Evolutionary conservation across 768 basidiomycete species (phyloP).

Genomic region (Coprinopsis sp.): DNA sequence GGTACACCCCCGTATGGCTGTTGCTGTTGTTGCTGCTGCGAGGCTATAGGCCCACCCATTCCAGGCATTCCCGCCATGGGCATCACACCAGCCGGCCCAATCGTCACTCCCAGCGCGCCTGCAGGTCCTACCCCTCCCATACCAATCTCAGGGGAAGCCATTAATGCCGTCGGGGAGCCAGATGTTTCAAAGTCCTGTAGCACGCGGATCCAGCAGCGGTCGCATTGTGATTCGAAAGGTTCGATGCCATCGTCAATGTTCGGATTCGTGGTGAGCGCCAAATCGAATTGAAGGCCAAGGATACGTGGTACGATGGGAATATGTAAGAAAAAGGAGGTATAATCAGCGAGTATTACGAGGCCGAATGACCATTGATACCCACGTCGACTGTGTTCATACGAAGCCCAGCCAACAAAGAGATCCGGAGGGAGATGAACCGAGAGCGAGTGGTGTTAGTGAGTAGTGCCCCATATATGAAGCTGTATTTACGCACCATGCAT

Average conservation of each 20-base stretch:
- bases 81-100: too few relatives aligned
- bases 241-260: background rate
- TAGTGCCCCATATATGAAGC: background rate
- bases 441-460: background rate
- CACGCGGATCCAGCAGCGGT: background rate
- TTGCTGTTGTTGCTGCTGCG: too few relatives aligned
- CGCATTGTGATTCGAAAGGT: background rate
- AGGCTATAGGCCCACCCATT: too few relatives aligned
- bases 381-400: constrained; percentile 31
- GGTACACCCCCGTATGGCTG: background rate
- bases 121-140: background rate
- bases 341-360: constrained; percentile 14
- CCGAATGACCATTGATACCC: constrained; percentile 32
- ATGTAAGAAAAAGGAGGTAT: constrained; percentile 1
- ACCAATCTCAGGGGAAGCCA: background rate
- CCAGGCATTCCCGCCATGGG: too few relatives aligned
- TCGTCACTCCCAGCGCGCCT: background rate
- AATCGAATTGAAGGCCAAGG: background rate
- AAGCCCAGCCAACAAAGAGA: constrained; percentile 1
- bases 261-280: background rate
- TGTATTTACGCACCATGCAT: constrained; percentile 56
- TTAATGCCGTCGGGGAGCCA: background rate
- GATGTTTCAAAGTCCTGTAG: constrained; percentile 2
- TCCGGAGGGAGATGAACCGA: background rate
- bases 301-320: background rate